Evolutionary conservation across 768 basidiomycete species (phyloP).

Genomic region (Boletus rubroflammeus): DNA sequence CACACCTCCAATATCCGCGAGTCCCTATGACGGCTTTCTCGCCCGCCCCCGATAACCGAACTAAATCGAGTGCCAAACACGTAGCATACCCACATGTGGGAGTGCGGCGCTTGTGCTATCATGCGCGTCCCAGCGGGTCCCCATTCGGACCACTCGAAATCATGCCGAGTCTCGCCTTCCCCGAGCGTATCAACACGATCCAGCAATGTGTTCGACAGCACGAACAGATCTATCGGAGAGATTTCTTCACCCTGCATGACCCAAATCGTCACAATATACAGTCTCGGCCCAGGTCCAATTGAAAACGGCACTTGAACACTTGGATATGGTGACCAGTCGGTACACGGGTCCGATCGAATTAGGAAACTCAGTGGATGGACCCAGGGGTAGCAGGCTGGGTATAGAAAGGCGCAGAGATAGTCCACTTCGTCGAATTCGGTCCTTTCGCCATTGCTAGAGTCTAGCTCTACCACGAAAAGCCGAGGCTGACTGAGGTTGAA

Average conservation of each 20-base stretch:
- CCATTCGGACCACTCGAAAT: constrained; percentile 50
- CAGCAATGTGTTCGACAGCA: constrained; percentile 39
- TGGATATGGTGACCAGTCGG: constrained; percentile 39
- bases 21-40: constrained; percentile 7
- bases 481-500: constrained; percentile 23
- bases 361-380: constrained; percentile 34
- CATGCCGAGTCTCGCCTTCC: constrained; percentile 13
- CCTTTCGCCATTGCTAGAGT: constrained; percentile 27
- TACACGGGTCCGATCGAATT: constrained; percentile 55
- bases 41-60: constrained; percentile 18
- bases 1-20: constrained; percentile 37
- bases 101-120: constrained; percentile 34
- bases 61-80: constrained; percentile 49
- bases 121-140: constrained; percentile 47
- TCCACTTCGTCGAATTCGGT: constrained; percentile 30
- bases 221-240: constrained; percentile 39
- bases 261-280: constrained; percentile 48
- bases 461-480: constrained; percentile 42
- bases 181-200: constrained; percentile 20
- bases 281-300: constrained; percentile 37
- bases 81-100: constrained; percentile 56
- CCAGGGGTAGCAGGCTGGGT: constrained; percentile 34
- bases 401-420: constrained; percentile 39
- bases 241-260: constrained; percentile 29
- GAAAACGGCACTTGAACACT: constrained; percentile 45